phyloP scores from a whole-genome alignment of 371 early-diverging fungal genomes.

The Amoeboaphelidium occidentale region DNA sequence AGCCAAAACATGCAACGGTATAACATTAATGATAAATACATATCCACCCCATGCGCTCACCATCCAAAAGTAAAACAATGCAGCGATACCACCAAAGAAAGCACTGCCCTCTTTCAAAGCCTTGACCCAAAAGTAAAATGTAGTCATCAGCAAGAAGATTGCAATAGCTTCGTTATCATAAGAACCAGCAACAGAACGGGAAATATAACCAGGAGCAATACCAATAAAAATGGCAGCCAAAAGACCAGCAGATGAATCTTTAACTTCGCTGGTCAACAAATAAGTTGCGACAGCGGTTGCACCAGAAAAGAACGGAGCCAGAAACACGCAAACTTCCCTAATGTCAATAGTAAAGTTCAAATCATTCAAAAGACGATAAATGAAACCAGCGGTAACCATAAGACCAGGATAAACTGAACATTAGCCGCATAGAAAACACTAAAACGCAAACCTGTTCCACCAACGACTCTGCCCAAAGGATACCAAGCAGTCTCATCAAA shows the following conservation, averaged over 20 bases:
- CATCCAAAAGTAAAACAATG: conserved; percentile 96
- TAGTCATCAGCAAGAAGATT: conserved; percentile 87
- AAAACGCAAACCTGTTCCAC: conserved; percentile 81
- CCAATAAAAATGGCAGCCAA: conserved; percentile 91
- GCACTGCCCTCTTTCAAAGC: conserved; percentile 75
- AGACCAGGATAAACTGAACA: conserved; percentile 27
- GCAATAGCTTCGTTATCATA: conserved; percentile 99
- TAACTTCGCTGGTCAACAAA: conserved; percentile 63
- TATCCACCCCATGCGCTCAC: conserved; percentile 99
- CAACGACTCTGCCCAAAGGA: conserved; percentile 93
- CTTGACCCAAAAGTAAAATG: conserved; percentile 90
- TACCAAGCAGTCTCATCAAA: conserved; percentile 97
- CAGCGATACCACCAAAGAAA: conserved; percentile 55
- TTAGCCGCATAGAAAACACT: not conserved
- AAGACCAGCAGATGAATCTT: conserved; percentile 69
- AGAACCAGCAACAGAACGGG: conserved; percentile 95
- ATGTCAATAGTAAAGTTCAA: conserved; percentile 87
- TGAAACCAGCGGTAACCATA: conserved; percentile 89
- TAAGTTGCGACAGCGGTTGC: conserved; percentile 82
- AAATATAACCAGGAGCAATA: conserved; percentile 95
- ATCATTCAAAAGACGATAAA: conserved; percentile 68
- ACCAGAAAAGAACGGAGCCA: conserved; percentile 86
- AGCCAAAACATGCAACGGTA: conserved; percentile 86
- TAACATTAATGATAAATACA: conserved; percentile 93
- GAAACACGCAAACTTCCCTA: conserved; percentile 87